Percentiles rank a stretch among this genome's conserved stretches.
Conservation (phyloP, 1,284 basidiomycete species). For the Boletus smithii region DNA sequence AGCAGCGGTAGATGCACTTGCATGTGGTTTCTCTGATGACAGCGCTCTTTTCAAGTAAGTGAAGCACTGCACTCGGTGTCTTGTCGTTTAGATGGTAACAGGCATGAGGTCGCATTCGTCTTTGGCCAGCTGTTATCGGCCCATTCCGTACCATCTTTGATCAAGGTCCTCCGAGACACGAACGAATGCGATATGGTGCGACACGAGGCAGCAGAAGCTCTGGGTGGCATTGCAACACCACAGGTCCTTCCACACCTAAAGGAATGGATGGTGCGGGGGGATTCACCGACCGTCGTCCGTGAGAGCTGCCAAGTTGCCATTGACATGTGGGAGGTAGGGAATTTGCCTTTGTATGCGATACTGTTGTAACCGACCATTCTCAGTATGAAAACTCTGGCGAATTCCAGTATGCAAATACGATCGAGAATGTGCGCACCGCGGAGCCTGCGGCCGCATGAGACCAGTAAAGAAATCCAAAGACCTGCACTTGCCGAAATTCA, state of each 20-base stretch:
- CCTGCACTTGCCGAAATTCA: too few species aligned
- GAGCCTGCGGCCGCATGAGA: slow-evolving; percentile 19
- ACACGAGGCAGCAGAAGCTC: slow-evolving; percentile 97
- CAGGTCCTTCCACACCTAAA: slow-evolving; percentile 85
- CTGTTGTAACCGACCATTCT: slow-evolving; percentile 2
- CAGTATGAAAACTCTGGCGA: slow-evolving; percentile 89
- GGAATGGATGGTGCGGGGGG: slow-evolving; percentile 77
- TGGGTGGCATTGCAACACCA: slow-evolving; percentile 93
- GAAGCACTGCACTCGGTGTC: background rate
- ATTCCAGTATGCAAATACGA: slow-evolving; percentile 78
- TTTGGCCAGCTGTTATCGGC: slow-evolving; percentile 94
- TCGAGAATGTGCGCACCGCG: slow-evolving; percentile 30
- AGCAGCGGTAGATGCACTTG: slow-evolving; percentile 85
- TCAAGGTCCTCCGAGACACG: slow-evolving; percentile 71
- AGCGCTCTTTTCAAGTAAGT: slow-evolving; percentile 89
- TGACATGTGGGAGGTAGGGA: slow-evolving; percentile 91
- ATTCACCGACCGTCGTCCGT: slow-evolving; percentile 86
- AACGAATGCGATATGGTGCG: slow-evolving; percentile 96
- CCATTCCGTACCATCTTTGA: slow-evolving; percentile 83
- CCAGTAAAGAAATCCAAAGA: background rate
- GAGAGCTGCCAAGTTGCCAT: slow-evolving; percentile 97
- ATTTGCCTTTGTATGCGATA: background rate
- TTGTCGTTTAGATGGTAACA: slow-evolving; percentile 33
- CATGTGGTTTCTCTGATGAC: slow-evolving; percentile 82
- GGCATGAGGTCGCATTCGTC: slow-evolving; percentile 97